phyloP scores from a whole-genome alignment of 305 asterid species.

The Fraxinus nigra region DNA sequence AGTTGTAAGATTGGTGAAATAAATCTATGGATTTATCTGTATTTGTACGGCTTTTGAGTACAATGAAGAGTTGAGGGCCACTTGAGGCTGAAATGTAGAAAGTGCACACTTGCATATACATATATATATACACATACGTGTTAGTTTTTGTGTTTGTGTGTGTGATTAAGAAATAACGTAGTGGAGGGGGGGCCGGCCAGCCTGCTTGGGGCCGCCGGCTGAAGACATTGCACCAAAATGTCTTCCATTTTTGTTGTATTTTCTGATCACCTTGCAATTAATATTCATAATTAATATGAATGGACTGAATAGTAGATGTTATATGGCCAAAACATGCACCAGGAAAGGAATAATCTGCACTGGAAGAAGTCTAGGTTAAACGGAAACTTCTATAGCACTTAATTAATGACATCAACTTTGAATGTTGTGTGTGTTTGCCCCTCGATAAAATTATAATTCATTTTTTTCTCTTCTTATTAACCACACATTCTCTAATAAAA shows the following conservation, averaged over 20 bases:
- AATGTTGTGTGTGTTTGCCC: no score
- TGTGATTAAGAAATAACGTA: background rate
- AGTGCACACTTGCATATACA: background rate
- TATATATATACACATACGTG: background rate
- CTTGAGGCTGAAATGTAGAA: background rate
- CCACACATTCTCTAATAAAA: no score
- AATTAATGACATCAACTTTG: no score
- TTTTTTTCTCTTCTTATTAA: no score
- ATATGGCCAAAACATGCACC: no score
- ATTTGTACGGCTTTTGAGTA: background rate
- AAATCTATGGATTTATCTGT: background rate
- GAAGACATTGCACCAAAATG: background rate
- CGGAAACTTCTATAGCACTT: no score
- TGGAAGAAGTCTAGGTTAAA: no score
- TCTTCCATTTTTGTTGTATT: background rate
- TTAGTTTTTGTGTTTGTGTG: background rate
- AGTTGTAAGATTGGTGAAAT: background rate
- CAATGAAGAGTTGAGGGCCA: background rate
- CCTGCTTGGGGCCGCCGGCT: conserved; percentile 33
- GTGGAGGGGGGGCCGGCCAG: conserved; percentile 18
- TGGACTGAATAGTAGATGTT: background rate
- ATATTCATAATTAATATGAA: background rate
- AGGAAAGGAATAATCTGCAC: no score
- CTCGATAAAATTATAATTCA: no score
- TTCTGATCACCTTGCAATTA: no score